Evolutionary conservation across 176 grass and related monocot species (phyloP), one percentile per base, ranked within the genome.

Genomic region (Juncus inflexus): DNA sequence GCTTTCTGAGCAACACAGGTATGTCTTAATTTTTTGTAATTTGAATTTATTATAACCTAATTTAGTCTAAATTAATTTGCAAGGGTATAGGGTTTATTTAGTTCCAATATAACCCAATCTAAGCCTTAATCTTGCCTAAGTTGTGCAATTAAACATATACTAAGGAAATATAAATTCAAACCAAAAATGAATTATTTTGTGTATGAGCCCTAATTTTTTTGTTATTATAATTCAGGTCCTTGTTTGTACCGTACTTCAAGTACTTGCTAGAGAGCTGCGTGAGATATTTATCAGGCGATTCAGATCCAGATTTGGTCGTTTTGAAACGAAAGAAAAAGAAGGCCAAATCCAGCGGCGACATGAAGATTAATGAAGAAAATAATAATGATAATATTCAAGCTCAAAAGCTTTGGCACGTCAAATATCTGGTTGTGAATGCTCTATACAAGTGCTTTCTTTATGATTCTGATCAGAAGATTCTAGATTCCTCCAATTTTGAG

Each of bases 171-270:
- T 28, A 28, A 28, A 28, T 28, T 0, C 19, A 28, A 28, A 28
- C 19, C 19, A 28, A 28, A 28, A 28, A 28, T 28, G 19, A 28
- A 28, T 28, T 50, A 51, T 52, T 37, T 52, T 52, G 45, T 6
- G 12, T 38, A 4, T 37, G 15, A 12, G 5, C 53, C 49, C 5
- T 28, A 47, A 47, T 47, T 47, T 9, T 6, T 6, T 60, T 60
- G 16, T 49, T 47, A 65, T 74, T 65, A 77, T 7, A 54, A 2
- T 15, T 40, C 78, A 91, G 92, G 77, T 91, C 92, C 68, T 64
- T 97, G 51, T 91, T 97, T 74, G 83, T 82, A 83, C 92, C 92
- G 64, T 97, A 97, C 79, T 97, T 88, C 84, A 91, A 97, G 67
- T 86, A 89, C 75, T 81, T 97, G 69, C 67, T 97, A 2, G 79